Evolutionary conservation across 768 basidiomycete genomes (phyloP).

Genomic region (Boletus barrowsii): DNA sequence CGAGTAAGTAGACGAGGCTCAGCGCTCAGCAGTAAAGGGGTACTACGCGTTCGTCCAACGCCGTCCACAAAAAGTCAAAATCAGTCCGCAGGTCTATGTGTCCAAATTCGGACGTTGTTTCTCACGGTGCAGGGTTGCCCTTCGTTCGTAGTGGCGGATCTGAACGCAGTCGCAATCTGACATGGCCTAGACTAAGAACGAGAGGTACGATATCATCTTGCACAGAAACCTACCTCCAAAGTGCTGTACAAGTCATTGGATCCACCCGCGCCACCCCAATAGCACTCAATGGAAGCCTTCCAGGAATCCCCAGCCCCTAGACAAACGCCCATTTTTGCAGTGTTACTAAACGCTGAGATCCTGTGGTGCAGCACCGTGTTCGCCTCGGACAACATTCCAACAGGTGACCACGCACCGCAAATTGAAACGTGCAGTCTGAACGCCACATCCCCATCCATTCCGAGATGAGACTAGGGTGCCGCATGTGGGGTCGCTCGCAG

Average conservation of each 20-base stretch:
- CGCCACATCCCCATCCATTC: conserved; percentile 5
- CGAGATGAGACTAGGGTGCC: conserved; percentile 1
- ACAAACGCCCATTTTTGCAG: neutral
- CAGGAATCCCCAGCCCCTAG: neutral
- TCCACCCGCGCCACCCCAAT: conserved; percentile 1
- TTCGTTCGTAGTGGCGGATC: conserved; percentile 1
- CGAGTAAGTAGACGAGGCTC: neutral
- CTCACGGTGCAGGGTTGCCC: conserved; percentile 1
- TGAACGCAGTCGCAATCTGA: conserved; percentile 6
- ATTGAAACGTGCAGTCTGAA: conserved; percentile 5
- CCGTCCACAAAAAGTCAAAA: too few relatives aligned
- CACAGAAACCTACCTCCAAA: neutral
- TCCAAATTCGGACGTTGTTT: neutral
- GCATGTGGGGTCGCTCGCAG: conserved; percentile 3
- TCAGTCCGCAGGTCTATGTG: neutral
- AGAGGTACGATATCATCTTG: conserved; percentile 1
- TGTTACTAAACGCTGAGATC: neutral
- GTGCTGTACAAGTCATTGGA: conserved; percentile 3
- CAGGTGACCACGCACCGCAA: neutral
- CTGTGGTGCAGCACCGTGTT: conserved; percentile 8
- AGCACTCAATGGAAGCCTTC: neutral
- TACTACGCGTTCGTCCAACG: too few relatives aligned
- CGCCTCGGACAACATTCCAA: conserved; percentile 17
- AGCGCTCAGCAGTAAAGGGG: neutral
- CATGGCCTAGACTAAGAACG: too few relatives aligned